phyloP scores from a whole-genome alignment of 768 basidiomycete genomes.

The Leccinum variicolor region DNA sequence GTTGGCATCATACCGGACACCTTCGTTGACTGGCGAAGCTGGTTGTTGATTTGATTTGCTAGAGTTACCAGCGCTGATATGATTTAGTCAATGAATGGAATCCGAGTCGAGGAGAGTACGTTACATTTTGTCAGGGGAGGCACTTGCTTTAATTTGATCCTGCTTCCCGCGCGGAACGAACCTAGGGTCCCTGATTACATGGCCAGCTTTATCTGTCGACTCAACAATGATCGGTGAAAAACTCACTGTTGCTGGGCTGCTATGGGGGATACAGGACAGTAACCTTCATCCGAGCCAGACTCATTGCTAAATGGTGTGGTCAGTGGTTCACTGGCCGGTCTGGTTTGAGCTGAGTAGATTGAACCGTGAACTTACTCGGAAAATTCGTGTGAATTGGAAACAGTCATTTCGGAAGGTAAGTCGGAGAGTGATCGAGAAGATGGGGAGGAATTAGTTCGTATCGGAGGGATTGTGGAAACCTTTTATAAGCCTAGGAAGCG shows the following conservation, averaged over 20 bases:
- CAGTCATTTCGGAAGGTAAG: neutral
- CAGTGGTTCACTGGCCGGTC: neutral
- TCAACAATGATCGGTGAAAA: neutral
- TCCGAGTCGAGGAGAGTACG: neutral
- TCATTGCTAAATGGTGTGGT: neutral
- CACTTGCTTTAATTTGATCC: rapidly evolving
- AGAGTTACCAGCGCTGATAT: neutral
- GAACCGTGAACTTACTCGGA: neutral
- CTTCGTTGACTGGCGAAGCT: neutral
- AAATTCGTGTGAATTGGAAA: neutral
- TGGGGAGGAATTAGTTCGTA: neutral
- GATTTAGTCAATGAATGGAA: neutral
- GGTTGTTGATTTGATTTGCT: neutral
- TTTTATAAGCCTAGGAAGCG: slow-evolving; percentile 17
- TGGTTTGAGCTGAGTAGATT: neutral
- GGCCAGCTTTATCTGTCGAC: neutral
- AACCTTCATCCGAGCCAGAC: neutral
- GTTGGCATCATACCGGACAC: neutral
- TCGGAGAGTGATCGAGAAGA: neutral
- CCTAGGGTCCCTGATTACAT: neutral
- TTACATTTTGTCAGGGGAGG: neutral
- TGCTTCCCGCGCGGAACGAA: slow-evolving; percentile 4
- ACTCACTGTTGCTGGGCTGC: neutral
- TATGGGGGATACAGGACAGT: neutral
- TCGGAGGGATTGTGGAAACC: neutral